Conservation (phyloP, 495 filamentous ascomycete species). For the Neurospora tetraspora region DNA sequence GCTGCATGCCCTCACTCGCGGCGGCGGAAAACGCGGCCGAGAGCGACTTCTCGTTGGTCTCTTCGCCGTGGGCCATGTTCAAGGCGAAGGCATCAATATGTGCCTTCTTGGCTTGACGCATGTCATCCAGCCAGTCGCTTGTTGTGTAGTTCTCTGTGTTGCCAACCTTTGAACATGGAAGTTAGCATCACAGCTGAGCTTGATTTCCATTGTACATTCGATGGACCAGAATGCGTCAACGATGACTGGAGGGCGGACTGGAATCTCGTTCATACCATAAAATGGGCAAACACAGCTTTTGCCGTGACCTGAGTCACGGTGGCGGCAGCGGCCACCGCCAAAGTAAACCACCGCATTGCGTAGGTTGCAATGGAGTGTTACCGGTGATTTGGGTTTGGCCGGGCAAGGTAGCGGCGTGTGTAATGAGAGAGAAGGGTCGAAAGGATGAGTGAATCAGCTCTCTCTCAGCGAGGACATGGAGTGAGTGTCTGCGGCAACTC, state of each 20-base stretch:
- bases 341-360: not conserved
- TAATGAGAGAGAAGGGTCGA: not conserved
- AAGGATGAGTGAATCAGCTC: too few species aligned
- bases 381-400: too few species aligned
- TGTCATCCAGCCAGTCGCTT: not conserved
- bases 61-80: constrained; percentile 5
- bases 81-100: constrained; percentile 9
- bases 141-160: not conserved
- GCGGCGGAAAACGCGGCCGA: not conserved
- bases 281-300: not conserved
- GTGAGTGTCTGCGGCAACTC: too few species aligned
- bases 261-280: not conserved
- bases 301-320: not conserved
- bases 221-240: too few species aligned
- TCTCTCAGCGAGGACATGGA: too few species aligned
- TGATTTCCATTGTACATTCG: too few species aligned
- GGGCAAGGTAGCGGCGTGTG: not conserved
- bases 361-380: too few species aligned
- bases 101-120: not conserved
- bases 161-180: not conserved
- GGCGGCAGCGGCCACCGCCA: not conserved
- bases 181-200: too few species aligned
- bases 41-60: not conserved
- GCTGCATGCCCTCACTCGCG: constrained; percentile 1
- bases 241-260: too few species aligned